Base-by-base conservation (phyloP, 495 filamentous ascomycete species). In the Hypoxylon lienhwacheense region DNA sequence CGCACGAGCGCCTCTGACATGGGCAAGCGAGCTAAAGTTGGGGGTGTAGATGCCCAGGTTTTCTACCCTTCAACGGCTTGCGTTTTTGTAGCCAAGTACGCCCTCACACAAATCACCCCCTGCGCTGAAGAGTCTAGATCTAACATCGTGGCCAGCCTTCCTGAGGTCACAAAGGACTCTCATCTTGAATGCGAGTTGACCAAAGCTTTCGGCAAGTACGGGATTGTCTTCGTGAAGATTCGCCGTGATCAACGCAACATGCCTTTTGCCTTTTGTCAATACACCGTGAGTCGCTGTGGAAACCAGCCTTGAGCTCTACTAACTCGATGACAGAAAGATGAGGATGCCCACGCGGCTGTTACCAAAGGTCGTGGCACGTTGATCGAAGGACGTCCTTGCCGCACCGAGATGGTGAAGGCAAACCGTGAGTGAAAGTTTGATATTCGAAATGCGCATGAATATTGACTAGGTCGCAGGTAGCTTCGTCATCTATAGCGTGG, bases 21-120 rank as follows among this genome's bases (percentile, higher is more conserved):
- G 14, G 37, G 43, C 6, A 53, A 21, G 8, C 28, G 52, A 42
- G 15, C 53, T 19, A 53, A 48, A 8, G 55, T 61, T 15, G 52
- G 66, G 5, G 63, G 68, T 44, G 67, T 77, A n/a, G 82, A 83
- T 48, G 77, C 81, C n/a, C 83, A 85, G 54, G 69, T 68, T 4
- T 63, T 80, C 36, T 81, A 79, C 37, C 76, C 77, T 5, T 69
- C 80, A 2, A 72, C 69, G 22, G 75, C 78, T 49, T 85, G 83
- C 54, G 73, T 85, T 11, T 85, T 86, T 51, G 80, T 85, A 34
- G 83, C 83, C 7, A 86, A 86, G 83, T 84, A 72, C 70, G 78
- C 76, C 14, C 19, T 16, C 16, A 16, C 40, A 7, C 7, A 11
- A 28, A 1, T n/a, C 24, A 19, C 24, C 6, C 22, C 17, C 53